Evolutionary conservation across 352 stramenopile species (phyloP), one percentile per base, ranked within the genome.

Genomic region (Phytophthora melonis): DNA sequence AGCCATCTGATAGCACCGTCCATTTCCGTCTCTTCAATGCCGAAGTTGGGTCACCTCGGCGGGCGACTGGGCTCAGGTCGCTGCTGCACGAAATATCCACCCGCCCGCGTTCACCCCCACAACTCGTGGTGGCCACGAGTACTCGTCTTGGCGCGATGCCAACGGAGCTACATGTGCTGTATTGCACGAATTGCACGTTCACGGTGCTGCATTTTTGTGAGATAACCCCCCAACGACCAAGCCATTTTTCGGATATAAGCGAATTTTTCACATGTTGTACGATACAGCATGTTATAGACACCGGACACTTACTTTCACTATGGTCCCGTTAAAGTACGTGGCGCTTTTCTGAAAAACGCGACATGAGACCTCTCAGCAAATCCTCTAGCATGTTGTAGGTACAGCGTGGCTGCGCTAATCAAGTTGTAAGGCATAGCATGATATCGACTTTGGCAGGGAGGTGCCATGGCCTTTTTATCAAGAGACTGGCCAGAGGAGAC

Each of bases 11-110:
- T 25, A 36, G 23, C 25, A 39, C 52, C 27, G 56, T 52, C 27
- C 56, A 19, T 52, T 36, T 19, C 55, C n/a, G 34, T 45, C 39
- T n/a, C 23, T 63, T 63, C 49, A 59, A 53, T 21, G 34, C 50
- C 30, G 30, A 45, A 66, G 14, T 32, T 58, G 27, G 14, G 43
- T 16, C 47, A 60, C 16, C 30, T 60, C 36, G 14, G 32, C 47
- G 53, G 39, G 30, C 32, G n/a, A 14, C 32, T 3, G 50, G 2
- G 14, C 5, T 19, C 39, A 68, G 18, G 13, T 68, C 49, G 4
- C 27, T 13, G 61, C 43, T 21, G 49, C 52, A 60, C 45, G 58
- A 70, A 74, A 70, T 74, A 74, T 74, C 61, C 43, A 70, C 43
- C 18, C 34, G 34, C 10, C 36, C 14, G 8, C 34, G 45, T 57